phyloP scores from a whole-genome alignment of 1,284 basidiomycete genomes.

The Fomitopsis betulina region DNA sequence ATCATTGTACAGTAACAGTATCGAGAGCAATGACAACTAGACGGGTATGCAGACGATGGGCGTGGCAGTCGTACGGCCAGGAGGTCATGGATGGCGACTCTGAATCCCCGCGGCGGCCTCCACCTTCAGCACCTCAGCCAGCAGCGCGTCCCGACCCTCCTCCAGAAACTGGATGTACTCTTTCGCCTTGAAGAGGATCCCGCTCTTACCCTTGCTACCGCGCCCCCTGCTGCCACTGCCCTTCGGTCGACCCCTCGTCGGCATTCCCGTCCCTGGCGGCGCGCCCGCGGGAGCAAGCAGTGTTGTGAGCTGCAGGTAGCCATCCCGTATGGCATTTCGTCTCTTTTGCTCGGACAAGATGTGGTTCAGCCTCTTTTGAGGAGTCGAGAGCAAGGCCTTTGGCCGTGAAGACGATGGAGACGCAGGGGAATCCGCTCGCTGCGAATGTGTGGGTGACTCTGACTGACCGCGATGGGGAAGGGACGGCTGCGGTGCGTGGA shows the following conservation, averaged over 20 bases:
- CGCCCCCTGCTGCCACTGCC: constrained; percentile 52
- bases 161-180: constrained; percentile 77
- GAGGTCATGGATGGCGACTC: constrained; percentile 9
- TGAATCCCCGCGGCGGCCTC: constrained; percentile 55
- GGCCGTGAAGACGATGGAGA: constrained; percentile 18
- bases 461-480: not conserved
- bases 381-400: constrained; percentile 70
- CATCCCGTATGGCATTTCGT: constrained; percentile 84
- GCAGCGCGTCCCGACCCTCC: constrained; percentile 61
- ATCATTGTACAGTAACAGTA: not conserved
- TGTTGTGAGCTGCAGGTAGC: constrained; percentile 79
- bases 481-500: not conserved
- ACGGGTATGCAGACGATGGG: not conserved
- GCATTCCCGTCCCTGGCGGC: constrained; percentile 60
- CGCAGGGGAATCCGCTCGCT: not conserved
- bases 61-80: not conserved
- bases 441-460: constrained; percentile 14
- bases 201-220: constrained; percentile 69
- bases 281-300: constrained; percentile 72
- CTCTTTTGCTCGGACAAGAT: constrained; percentile 92
- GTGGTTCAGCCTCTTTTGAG: constrained; percentile 90
- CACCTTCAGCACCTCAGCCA: constrained; percentile 54
- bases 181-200: constrained; percentile 74
- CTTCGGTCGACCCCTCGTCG: constrained; percentile 72
- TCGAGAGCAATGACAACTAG: not conserved